A percentile compares a stretch with the other conserved stretches of the same genome.
Evolutionary conservation across 441 rosid genomes (phyloP).

Genomic region (Populus tomentosa): DNA sequence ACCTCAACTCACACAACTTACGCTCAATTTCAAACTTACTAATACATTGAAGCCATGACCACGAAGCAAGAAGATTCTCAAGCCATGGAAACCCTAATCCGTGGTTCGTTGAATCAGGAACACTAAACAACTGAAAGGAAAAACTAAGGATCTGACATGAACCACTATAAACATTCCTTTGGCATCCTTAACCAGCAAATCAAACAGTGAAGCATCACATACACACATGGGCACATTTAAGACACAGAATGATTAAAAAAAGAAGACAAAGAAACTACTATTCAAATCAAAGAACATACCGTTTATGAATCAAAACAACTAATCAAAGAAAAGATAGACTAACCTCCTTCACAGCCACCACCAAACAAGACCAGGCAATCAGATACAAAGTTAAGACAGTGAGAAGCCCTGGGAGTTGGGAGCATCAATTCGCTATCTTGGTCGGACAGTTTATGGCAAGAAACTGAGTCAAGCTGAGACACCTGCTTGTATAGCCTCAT

Average conservation of each 20-base stretch:
- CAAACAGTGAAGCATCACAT: not conserved
- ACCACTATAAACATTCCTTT: not conserved
- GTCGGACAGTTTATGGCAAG: conserved; percentile 48
- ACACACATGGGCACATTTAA: not conserved
- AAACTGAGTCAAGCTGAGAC: conserved; percentile 52
- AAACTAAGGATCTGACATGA: not conserved
- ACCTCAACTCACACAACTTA: not conserved
- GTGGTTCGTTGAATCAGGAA: not conserved
- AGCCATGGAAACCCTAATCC: not conserved
- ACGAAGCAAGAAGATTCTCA: not conserved
- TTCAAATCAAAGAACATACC: not conserved
- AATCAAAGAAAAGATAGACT: conserved; percentile 10
- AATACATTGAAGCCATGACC: not conserved
- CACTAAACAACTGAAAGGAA: not conserved
- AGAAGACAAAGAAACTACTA: not conserved
- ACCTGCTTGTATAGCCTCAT: conserved; percentile 58
- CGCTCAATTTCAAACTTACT: not conserved
- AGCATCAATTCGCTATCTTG: conserved; percentile 29
- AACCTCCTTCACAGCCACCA: conserved; percentile 97
- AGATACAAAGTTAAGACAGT: conserved; percentile 82
- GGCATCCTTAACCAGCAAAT: not conserved
- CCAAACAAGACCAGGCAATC: conserved; percentile 86
- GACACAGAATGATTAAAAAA: not conserved
- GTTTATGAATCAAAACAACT: not conserved
- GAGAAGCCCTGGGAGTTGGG: conserved; percentile 87